Conservation (phyloP, 2,329 filamentous ascomycete genomes). For the Colletotrichum tabaci region DNA sequence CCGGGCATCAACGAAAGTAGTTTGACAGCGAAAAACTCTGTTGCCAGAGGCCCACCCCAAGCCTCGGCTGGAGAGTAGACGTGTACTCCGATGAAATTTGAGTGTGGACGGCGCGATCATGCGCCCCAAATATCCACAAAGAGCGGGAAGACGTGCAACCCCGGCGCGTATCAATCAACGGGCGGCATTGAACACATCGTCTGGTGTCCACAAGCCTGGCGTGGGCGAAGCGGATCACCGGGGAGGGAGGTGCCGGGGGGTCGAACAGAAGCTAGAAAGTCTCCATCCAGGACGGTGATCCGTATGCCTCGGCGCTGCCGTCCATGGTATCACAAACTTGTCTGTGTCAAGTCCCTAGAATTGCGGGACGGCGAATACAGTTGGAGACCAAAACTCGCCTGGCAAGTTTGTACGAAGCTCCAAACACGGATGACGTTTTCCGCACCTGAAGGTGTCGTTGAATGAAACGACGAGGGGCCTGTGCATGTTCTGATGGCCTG, state of each 20-base stretch:
- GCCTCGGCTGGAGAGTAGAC: conserved; percentile 19
- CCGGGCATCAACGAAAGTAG: not conserved
- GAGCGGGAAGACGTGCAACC: conserved; percentile 36
- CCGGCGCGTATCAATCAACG: conserved; percentile 28
- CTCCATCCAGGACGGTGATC: not conserved
- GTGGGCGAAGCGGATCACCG: conserved; percentile 6
- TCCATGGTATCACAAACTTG: conserved; percentile 6
- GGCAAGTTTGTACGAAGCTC: not conserved
- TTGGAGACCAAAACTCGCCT: conserved; percentile 1
- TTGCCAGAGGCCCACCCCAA: not conserved
- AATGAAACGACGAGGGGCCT: not conserved
- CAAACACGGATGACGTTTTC: conserved; percentile 22
- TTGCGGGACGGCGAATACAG: conserved; percentile 13
- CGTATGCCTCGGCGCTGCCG: conserved; percentile 24
- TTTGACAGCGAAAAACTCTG: conserved; percentile 17
- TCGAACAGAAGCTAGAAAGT: not conserved
- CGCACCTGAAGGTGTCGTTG: not conserved
- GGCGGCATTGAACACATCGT: not conserved
- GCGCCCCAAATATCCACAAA: conserved; percentile 37
- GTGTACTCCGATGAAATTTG: not conserved
- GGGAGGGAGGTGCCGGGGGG: not conserved
- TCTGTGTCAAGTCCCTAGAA: conserved; percentile 1
- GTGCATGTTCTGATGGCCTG: not conserved
- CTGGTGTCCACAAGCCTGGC: conserved; percentile 18
- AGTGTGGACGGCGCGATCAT: conserved; percentile 32